phyloP scores from a whole-genome alignment of 176 grass and related monocot species.

The Zoysia pacifica region DNA sequence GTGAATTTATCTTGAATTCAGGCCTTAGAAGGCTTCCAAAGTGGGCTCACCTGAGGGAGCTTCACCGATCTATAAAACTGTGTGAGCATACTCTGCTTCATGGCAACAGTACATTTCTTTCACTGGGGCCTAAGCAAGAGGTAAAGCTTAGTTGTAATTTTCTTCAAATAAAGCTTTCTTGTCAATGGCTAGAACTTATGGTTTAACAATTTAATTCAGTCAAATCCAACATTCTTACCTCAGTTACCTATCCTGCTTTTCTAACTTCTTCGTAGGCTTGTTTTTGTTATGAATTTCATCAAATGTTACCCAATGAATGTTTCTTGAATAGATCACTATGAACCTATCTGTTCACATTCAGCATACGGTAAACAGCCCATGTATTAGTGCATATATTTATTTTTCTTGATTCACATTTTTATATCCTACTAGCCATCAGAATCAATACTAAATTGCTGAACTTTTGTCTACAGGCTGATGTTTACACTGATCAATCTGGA shows the following conservation, averaged over 20 bases:
- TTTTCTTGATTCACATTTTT: neutral
- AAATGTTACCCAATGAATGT: neutral
- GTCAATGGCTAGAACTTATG: slow-evolving; percentile 8
- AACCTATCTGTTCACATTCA: slow-evolving; percentile 3
- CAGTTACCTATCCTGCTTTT: neutral
- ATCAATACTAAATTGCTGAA: neutral
- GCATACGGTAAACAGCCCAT: neutral
- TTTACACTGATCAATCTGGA: slow-evolving; percentile 80
- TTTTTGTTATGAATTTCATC: slow-evolving; percentile 5
- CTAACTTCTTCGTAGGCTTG: neutral
- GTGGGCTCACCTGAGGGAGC: slow-evolving; percentile 93
- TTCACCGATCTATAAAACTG: slow-evolving; percentile 90
- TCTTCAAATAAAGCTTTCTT: slow-evolving; percentile 6
- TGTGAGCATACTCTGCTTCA: slow-evolving; percentile 75
- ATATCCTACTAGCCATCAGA: slow-evolving; percentile 1
- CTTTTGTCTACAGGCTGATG: slow-evolving; percentile 64
- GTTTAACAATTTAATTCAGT: neutral
- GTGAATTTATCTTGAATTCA: slow-evolving; percentile 43
- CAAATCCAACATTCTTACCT: slow-evolving; percentile 4
- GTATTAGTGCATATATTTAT: neutral
- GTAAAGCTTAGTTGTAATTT: slow-evolving; percentile 38
- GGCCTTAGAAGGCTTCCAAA: slow-evolving; percentile 83
- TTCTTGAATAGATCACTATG: slow-evolving; percentile 8
- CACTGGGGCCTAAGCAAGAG: slow-evolving; percentile 77
- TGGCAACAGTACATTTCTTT: slow-evolving; percentile 62